Conservation (phyloP, 192 early-diverging fungal genomes). For the Podila clonocystis region DNA sequence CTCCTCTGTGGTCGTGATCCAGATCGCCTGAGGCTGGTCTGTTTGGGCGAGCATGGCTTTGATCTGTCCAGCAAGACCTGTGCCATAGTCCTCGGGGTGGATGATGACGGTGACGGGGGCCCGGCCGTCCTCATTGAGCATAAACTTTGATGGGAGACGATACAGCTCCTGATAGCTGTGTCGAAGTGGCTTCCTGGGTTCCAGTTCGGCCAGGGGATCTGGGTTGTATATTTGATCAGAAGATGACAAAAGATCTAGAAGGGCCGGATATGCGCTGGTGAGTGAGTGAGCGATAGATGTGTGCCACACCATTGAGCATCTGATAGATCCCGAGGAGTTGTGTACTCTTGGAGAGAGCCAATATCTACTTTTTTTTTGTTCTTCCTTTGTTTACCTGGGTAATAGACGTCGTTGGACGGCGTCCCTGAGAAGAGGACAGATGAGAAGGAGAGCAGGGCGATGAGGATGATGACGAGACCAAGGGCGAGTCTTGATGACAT, state of each 20-base stretch:
- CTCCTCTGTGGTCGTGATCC: constrained; percentile 49
- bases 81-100: constrained; percentile 31
- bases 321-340: no score
- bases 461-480: constrained; percentile 30
- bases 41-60: constrained; percentile 48
- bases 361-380: not conserved
- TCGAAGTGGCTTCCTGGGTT: constrained; percentile 46
- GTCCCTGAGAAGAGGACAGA: constrained; percentile 44
- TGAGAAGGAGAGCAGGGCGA: constrained; percentile 33
- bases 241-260: constrained; percentile 18
- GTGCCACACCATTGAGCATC: no score
- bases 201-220: constrained; percentile 46
- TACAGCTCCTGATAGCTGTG: constrained; percentile 51
- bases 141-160: constrained; percentile 42
- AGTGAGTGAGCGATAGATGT: not conserved
- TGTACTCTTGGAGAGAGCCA: no score
- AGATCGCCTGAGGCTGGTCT: constrained; percentile 47
- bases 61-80: constrained; percentile 46
- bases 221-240: constrained; percentile 41
- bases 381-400: constrained; percentile 25
- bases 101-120: constrained; percentile 55
- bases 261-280: not conserved
- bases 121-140: constrained; percentile 37
- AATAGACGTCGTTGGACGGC: constrained; percentile 45
- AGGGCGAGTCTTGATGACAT: constrained; percentile 30